Percentiles rank a stretch among this genome's conserved stretches.
phyloP scores from a whole-genome alignment of 2,329 filamentous ascomycete species.

The Botrytis elliptica region DNA sequence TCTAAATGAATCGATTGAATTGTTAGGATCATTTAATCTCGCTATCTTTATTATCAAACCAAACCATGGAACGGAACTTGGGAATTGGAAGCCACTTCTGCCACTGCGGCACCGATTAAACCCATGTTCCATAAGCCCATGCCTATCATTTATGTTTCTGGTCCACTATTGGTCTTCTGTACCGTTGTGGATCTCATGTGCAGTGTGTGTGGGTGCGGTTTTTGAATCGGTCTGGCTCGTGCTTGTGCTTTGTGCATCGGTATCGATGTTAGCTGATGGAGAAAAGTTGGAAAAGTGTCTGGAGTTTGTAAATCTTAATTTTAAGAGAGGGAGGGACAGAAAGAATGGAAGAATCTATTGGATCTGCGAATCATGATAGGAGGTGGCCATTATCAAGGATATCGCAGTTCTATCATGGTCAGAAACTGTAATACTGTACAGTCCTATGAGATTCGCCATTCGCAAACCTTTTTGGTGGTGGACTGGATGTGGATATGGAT shows the following conservation, averaged over 20 bases:
- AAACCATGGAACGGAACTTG: neutral
- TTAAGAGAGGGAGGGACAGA: neutral
- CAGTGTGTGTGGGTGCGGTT: neutral
- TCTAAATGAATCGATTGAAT: neutral
- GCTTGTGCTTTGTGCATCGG: neutral
- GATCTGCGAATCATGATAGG: neutral
- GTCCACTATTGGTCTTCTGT: neutral
- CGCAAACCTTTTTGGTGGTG: neutral
- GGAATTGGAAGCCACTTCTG: neutral
- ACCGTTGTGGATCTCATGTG: neutral
- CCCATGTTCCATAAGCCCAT: neutral
- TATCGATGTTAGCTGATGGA: neutral
- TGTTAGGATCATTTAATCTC: slow-evolving; percentile 11
- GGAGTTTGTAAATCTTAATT: neutral
- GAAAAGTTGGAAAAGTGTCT: neutral
- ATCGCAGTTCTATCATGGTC: neutral
- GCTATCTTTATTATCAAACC: slow-evolving; percentile 3
- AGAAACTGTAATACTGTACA: neutral
- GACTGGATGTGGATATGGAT: neutral
- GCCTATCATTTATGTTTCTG: neutral
- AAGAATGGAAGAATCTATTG: neutral
- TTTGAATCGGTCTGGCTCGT: slow-evolving; percentile 3
- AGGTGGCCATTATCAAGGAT: neutral
- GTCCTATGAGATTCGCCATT: neutral
- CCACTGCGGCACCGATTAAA: neutral